Evolutionary conservation across 148 eudicot genomes (phyloP), one percentile per base, ranked within the genome.

Genomic region (Vaccinium macrocarpon): DNA sequence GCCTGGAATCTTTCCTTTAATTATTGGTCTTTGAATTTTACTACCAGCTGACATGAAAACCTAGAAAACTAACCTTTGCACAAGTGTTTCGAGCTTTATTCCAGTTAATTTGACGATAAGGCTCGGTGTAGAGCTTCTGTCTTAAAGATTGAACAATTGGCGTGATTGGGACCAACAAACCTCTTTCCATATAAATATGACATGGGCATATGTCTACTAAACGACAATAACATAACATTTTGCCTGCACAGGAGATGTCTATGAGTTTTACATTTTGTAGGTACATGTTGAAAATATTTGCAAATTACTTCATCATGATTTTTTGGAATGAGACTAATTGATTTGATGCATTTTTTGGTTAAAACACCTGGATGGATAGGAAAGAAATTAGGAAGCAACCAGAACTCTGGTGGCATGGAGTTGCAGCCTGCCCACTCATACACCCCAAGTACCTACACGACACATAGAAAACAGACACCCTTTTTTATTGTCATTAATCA

Each of bases 131-230:
- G 35, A 92, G 88, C 84, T 92, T 94, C 66, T 56, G 83, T 75
- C 95, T 85, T 0, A 93, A 88, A 73, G 91, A 81, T 38, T 32
- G 72, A 21, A 91, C 86, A 70, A 88, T 74, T 48, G 81, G 51
- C n/a, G 92, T 89, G 61, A 90, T 90, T 35, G 83, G 83, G 68
- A 23, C 93, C 71, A 10, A 93, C 95, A 81, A 88, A 93, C 81
- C 95, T 89, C 84, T 87, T 93, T 14, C 94, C 95, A 76, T 93
- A 93, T 61, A 93, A 79, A 72, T 91, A 93, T 23, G 93, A 93
- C 91, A 93, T 90, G 71, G 95, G 95, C 95, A 93, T 89, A 93
- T 89, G 82, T 93, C 91, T 61, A 91, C 95, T 88, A 91, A 73
- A 4, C 95, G 88, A 88, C 93, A 89, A 48, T 91, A 89, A 68